Evolutionary conservation across 768 basidiomycete genomes (phyloP), one percentile per base, ranked within the genome.

Genomic region (Podaxis mareebaensis): DNA sequence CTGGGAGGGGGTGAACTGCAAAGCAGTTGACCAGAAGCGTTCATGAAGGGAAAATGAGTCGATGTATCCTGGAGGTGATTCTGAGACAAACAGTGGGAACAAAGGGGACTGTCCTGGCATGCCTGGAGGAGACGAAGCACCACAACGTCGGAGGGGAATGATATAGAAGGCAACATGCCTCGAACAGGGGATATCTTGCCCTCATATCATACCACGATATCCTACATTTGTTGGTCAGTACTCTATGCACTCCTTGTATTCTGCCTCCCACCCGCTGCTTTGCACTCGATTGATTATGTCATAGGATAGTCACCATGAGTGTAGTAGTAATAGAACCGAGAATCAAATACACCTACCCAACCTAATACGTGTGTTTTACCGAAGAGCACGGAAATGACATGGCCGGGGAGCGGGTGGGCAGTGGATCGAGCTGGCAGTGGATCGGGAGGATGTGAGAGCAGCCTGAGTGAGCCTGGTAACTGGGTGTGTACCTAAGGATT

Each of bases 381-480:
- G 28, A 30, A 1, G 28, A 30, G 28, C 28, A 30, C 28, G 28
- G 6, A 30, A 4, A 30, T 0, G 28, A 30, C 28, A 6, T 30
- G 28, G 28, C 0, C 83, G 83, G 2, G 80, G 73, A 4, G 65
- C 48, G 1, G 79, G 78, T 0, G 79, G 79, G 66, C 95, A 97
- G 79, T 98, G 98, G 71, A 99, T 96, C 2, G 93, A 87, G 75
- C 96, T 96, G 38, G 94, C 96, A 20, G 95, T 93, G 0, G 96
- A 97, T 65, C 95, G 84, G 0, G 96, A 89, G 1, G 93, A 93
- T 0, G 95, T 95, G 11, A 97, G 79, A 0, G 93, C 89, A 2
- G 96, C 92, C 91, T 93, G 22, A 1, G 36, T 15, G 36, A 26
- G 12, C 10, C 20, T 10, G 8, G 36, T 88, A 69, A 52, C 11